Conservation (phyloP, 2,329 filamentous ascomycete species). For the Xylogone sp. region DNA sequence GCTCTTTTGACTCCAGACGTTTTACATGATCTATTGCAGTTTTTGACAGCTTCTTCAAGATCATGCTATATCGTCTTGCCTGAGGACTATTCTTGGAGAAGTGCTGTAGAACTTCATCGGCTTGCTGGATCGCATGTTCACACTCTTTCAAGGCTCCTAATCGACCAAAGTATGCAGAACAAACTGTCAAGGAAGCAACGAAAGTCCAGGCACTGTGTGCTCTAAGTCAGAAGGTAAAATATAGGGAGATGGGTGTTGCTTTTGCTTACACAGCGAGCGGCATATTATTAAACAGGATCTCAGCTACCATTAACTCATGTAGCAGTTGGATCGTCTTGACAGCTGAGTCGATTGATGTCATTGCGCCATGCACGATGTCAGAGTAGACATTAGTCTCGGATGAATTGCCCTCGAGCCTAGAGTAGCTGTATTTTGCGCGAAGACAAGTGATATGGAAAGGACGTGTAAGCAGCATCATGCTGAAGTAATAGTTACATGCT, state of each 20-base stretch:
- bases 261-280: conserved; percentile 1
- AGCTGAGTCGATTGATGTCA: conserved; percentile 1
- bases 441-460: conserved; percentile 2
- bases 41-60: conserved; percentile 2
- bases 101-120: conserved; percentile 1
- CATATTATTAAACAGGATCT: conserved; percentile 4
- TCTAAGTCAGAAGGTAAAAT: neutral
- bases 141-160: conserved; percentile 1
- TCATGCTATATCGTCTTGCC: conserved; percentile 1
- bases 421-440: neutral
- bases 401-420: neutral
- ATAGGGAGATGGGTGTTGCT: neutral
- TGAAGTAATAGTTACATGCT: conserved; percentile 2
- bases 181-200: conserved; percentile 1
- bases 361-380: conserved; percentile 1
- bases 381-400: neutral
- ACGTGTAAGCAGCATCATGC: conserved; percentile 3
- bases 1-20: neutral
- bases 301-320: neutral
- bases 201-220: conserved; percentile 2
- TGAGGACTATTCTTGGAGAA: conserved; percentile 1
- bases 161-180: conserved; percentile 1
- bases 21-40: neutral
- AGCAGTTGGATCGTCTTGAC: conserved; percentile 1
- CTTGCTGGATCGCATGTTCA: conserved; percentile 2